Evolutionary conservation across 495 filamentous ascomycete species (phyloP), one percentile per base, ranked within the genome.

Genomic region (Pyrenula massariospora): DNA sequence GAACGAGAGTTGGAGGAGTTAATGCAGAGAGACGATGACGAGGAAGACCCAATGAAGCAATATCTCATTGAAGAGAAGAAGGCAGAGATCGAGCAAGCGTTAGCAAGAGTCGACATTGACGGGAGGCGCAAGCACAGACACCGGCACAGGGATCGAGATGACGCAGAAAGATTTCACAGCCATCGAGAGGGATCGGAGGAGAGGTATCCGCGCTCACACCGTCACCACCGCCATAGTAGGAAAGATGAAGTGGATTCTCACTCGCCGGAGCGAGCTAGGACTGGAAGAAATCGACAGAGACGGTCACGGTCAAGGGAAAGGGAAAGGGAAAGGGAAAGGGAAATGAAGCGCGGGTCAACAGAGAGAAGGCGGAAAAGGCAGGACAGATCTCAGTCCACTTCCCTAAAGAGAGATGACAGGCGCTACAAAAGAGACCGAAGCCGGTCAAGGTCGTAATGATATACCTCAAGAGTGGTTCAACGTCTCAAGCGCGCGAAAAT

Each of bases 21-120:
- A 62, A 83, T 93, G 19, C 70, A 76, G 57, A 52, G 20, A 5
- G 83, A 90, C 20, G 86, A 94, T 60, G 92, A 96, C 60, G 91
- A 96, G 22, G 93, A 96, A 62, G 92, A 98, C 71, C 92, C 93
- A 1, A 96, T 97, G 93, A 97, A 96, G 71, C 81, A 82, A 54
- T 94, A 87, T 65, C 68, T 96, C 53, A 79, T 96, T 22, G 75
- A 89, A 50, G 86, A 93, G 72, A 96, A 96, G 79, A 88, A 85
- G 64, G 87, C 90, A 60, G 89, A 96, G 67, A 81, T 95, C 31
- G 81, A 84, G 31, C 77, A 72, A 53, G 91, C 89, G 0, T 63
- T 88, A 61, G 75, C 77, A 59, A 81, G 70, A 59, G 69, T 78
- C 55, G 73, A 75, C 53, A 75, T 64, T 60, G 67, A 68, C 25